Evolutionary conservation across 352 stramenopile genomes (phyloP).

Genomic region (Pythium dissotocum): DNA sequence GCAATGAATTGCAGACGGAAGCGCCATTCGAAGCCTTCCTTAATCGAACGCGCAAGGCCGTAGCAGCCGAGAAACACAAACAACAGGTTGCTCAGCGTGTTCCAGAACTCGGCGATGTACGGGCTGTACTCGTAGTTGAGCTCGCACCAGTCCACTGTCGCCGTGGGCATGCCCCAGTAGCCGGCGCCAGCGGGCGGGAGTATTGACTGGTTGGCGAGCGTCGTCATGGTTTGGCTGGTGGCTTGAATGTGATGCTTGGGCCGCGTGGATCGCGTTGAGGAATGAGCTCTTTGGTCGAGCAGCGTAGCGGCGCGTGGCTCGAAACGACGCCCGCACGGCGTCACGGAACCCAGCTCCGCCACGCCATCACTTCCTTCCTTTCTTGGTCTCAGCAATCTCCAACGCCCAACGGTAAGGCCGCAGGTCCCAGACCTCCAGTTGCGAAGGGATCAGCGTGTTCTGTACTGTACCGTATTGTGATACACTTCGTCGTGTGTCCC

Average conservation of each 20-base stretch:
- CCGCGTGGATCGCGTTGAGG: not conserved
- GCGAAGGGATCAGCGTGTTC: slow-evolving; percentile 1
- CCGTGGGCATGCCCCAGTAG: slow-evolving; percentile 72
- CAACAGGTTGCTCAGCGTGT: slow-evolving; percentile 81
- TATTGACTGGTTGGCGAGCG: not conserved
- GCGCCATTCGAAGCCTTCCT: slow-evolving; percentile 69
- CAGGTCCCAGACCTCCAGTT: not conserved
- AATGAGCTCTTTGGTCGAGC: not conserved
- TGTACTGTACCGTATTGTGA: not conserved
- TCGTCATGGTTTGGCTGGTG: not conserved
- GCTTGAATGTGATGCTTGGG: not conserved
- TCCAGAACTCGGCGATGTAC: slow-evolving; percentile 89
- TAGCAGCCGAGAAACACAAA: slow-evolving; percentile 80
- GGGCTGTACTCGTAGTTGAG: slow-evolving; percentile 76
- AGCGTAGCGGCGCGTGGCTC: too few species aligned
- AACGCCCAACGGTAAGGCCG: not conserved
- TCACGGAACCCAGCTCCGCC: slow-evolving; percentile 1
- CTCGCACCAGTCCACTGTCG: slow-evolving; percentile 89
- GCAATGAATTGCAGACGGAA: slow-evolving; percentile 78
- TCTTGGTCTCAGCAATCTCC: slow-evolving; percentile 7
- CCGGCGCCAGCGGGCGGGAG: slow-evolving; percentile 13
- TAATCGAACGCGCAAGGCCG: slow-evolving; percentile 60
- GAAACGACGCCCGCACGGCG: not conserved
- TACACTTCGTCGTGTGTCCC: not conserved
- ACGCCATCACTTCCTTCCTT: not conserved